Evolutionary conservation across 2,329 filamentous ascomycete genomes (phyloP).

Genomic region (Fusarium pseudonygamai): DNA sequence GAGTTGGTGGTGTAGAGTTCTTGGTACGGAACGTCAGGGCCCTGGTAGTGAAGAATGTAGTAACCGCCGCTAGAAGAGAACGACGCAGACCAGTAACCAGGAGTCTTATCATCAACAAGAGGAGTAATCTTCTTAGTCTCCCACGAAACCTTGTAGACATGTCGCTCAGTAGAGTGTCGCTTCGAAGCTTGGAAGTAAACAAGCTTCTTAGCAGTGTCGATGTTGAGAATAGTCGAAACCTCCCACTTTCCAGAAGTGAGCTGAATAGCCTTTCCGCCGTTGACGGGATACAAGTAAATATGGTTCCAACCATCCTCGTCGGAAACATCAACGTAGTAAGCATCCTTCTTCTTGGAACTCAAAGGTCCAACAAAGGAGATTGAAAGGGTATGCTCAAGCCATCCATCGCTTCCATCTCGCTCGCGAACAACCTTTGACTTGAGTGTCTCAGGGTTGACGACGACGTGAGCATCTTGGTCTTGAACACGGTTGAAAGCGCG

Average conservation of each 20-base stretch:
- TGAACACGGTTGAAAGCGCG: conserved; percentile 76
- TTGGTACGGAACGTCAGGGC: conserved; percentile 75
- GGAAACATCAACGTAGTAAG: conserved; percentile 73
- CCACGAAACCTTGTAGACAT: conserved; percentile 73
- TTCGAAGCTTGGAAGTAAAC: conserved; percentile 74
- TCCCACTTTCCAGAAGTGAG: conserved; percentile 75
- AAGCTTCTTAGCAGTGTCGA: conserved; percentile 64
- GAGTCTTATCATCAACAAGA: conserved; percentile 68
- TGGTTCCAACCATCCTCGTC: conserved; percentile 76
- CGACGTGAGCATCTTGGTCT: conserved; percentile 69
- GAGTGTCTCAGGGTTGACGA: conserved; percentile 62
- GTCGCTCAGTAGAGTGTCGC: conserved; percentile 72
- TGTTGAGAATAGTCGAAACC: conserved; percentile 66
- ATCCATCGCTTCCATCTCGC: conserved; percentile 67
- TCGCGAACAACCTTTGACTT: conserved; percentile 61
- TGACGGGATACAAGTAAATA: conserved; percentile 70
- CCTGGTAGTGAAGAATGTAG: conserved; percentile 72
- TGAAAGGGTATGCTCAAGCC: conserved; percentile 68
- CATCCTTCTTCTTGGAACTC: conserved; percentile 46
- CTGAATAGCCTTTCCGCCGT: conserved; percentile 62
- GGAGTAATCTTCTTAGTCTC: conserved; percentile 62
- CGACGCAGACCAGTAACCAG: conserved; percentile 70
- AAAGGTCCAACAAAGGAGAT: conserved; percentile 64
- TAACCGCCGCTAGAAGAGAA: conserved; percentile 71
- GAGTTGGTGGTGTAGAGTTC: conserved; percentile 69